A percentile compares a stretch with the other conserved stretches of the same genome.
These are phyloP conservation scores for Phoenix roebelenii DNA, from an alignment of 176 grass and related monocot species.

Conservation along the genomic window DNA sequence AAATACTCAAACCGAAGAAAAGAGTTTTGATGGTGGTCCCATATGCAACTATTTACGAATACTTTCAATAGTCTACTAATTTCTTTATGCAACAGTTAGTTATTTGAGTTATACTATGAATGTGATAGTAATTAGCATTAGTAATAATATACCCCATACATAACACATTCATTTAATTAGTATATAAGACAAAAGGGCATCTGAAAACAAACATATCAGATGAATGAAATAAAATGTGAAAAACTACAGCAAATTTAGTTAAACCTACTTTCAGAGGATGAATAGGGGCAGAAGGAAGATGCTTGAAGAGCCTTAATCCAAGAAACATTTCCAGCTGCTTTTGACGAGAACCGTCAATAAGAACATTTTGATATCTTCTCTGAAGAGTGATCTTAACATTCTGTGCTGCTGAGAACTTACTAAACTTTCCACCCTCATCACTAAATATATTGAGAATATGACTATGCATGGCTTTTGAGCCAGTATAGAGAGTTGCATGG, in stretches of 20 bases:
- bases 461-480: conserved; percentile 99
- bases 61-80: too few relatives aligned
- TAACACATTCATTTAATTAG: too few relatives aligned
- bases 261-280: conserved; percentile 79
- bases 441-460: conserved; percentile 98
- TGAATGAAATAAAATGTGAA: background rate
- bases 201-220: too few relatives aligned
- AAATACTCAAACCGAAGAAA: too few relatives aligned
- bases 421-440: conserved; percentile 77
- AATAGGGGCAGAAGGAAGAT: conserved; percentile 79
- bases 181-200: too few relatives aligned
- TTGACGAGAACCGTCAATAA: conserved; percentile 88
- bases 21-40: too few relatives aligned
- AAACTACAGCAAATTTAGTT: conserved; percentile 7
- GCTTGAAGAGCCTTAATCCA: conserved; percentile 93
- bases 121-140: too few relatives aligned
- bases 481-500: conserved; percentile 98
- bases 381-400: conserved; percentile 92
- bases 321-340: conserved; percentile 98
- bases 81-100: too few relatives aligned
- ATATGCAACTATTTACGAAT: too few relatives aligned
- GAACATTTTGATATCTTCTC: conserved; percentile 79
- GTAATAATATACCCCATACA: too few relatives aligned
- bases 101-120: too few relatives aligned
- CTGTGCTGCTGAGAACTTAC: conserved; percentile 92